Evolutionary conservation across 148 eudicot genomes (phyloP).

Genomic region (Simmondsia chinensis): DNA sequence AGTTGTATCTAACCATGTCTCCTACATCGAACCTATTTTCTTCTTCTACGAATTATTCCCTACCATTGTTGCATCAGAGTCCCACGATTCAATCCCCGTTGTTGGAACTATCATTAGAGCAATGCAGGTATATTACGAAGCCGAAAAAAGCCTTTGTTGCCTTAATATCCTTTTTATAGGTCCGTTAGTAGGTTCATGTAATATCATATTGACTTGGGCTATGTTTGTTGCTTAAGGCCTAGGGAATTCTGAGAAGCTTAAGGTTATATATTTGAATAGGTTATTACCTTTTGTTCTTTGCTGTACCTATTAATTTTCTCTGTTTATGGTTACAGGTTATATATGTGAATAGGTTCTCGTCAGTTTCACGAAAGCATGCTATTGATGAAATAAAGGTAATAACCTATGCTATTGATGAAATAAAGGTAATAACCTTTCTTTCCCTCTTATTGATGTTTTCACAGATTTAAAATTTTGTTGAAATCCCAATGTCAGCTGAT

Average conservation of each 20-base stretch:
- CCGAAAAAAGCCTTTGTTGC: not conserved
- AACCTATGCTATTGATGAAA: too few species aligned
- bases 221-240: not conserved
- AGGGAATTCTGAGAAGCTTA: not conserved
- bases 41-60: conserved; percentile 91
- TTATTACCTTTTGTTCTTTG: not conserved
- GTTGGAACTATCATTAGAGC: conserved; percentile 97
- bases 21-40: conserved; percentile 92
- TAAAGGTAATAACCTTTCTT: too few species aligned
- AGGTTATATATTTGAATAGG: not conserved
- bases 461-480: too few species aligned
- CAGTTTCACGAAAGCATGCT: conserved; percentile 80
- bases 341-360: conserved; percentile 84
- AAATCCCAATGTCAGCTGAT: too few species aligned
- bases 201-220: not conserved
- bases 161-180: not conserved
- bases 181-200: not conserved
- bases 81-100: conserved; percentile 89
- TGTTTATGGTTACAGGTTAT: conserved; percentile 52
- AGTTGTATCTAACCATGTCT: conserved; percentile 93
- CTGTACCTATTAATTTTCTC: conserved; percentile 1
- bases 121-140: conserved; percentile 65
- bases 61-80: conserved; percentile 80
- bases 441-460: conserved; percentile 2
- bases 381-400: conserved; percentile 93